Evolutionary conservation across 2,329 filamentous ascomycete genomes (phyloP), one percentile per base, ranked within the genome.

Genomic region (Colletotrichum sojae): DNA sequence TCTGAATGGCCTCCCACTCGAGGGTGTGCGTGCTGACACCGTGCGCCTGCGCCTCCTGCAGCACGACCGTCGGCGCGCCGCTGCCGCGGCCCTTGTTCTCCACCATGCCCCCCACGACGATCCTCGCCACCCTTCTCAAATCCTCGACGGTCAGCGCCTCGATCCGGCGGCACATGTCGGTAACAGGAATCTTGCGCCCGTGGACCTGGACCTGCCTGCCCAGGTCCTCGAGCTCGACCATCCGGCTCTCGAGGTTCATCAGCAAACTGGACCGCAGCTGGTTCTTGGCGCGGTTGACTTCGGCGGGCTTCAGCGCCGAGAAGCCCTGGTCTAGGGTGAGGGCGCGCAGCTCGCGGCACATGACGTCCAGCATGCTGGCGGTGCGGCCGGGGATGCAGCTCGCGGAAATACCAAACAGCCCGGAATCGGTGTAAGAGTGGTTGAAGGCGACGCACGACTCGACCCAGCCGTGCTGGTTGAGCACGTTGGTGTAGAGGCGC

Each of bases 391-490:
- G 95, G 40, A 91, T 88, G 82, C 96, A 99, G 31, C 92, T 92
- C 0, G 94, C 93, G 0, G 93, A 92, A 78, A 99, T 98, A 73
- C 96, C 96, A 77, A 99, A 99, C 49, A 99, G 89, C 4, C 96
- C 96, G 6, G 92, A 95, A 81, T 99, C 96, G 0, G 94, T 96
- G 86, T 99, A 99, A 54, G 93, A 94, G 85, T 98, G 95, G 86
- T 98, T 98, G 85, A 98, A 98, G 36, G 95, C 92, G 59, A 97
- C 88, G 83, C 96, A 98, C 70, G 91, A 95, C 83, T 99, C 96
- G 27, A 99, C 94, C 95, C 95, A 99, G 74, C 93, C 94, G 83
- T 97, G 91, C 82, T 98, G 95, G 84, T 99, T 99, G 59, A 99
- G 89, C 0, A 98, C 95, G 79, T 98, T 97, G 72, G 95, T 98